Evolutionary conservation across 805 yeast genomes (phyloP).

Genomic region (Starmerella floris): DNA sequence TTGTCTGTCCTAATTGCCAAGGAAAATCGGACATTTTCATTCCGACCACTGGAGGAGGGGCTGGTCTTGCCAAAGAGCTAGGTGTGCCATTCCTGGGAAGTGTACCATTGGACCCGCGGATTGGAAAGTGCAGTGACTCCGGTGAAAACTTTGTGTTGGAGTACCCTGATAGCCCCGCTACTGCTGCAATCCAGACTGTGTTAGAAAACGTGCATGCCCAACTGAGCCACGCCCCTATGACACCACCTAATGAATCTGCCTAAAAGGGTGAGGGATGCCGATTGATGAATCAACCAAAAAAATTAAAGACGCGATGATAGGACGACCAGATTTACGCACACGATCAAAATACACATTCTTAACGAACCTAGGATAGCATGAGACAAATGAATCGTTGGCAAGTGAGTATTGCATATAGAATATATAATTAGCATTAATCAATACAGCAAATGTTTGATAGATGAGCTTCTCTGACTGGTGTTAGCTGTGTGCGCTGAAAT

Average conservation of each 20-base stretch:
- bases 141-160: slow-evolving; percentile 70
- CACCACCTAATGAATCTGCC: slow-evolving; percentile 8
- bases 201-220: slow-evolving; percentile 31
- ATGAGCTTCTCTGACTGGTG: too few relatives aligned
- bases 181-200: slow-evolving; percentile 70
- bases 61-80: slow-evolving; percentile 65
- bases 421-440: too few relatives aligned
- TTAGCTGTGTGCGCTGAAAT: too few relatives aligned
- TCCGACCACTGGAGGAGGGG: slow-evolving; percentile 96
- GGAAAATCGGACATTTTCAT: slow-evolving; percentile 82
- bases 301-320: not conserved
- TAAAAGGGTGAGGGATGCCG: too few relatives aligned
- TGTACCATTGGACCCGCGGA: slow-evolving; percentile 91
- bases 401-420: too few relatives aligned
- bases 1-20: slow-evolving; percentile 89
- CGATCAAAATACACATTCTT: not conserved
- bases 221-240: slow-evolving; percentile 11
- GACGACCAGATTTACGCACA: too few relatives aligned
- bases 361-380: not conserved
- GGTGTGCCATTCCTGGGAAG: slow-evolving; percentile 71
- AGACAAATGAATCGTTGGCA: too few relatives aligned
- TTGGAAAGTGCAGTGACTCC: slow-evolving; percentile 73
- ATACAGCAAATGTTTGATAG: too few relatives aligned
- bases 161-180: slow-evolving; percentile 86
- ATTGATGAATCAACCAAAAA: too few relatives aligned